Conservation (phyloP, 495 filamentous ascomycete genomes). For the Penicillium desertorum region DNA sequence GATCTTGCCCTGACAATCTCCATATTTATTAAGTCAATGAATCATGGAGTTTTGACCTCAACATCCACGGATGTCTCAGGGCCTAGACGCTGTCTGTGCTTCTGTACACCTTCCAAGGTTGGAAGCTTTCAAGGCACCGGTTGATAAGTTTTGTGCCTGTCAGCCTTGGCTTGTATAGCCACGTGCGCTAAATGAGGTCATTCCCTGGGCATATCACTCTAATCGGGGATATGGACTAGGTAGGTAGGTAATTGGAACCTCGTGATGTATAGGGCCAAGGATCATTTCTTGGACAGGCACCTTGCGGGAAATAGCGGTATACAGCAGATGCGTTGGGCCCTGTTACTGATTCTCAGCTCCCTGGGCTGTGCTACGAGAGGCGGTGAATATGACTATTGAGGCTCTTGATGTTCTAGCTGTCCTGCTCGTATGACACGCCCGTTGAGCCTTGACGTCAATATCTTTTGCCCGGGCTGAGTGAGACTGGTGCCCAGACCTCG, state of each 20-base stretch:
- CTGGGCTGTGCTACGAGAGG: slow-evolving; percentile 1
- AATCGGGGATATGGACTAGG: not conserved
- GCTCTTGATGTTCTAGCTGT: not conserved
- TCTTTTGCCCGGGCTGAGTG: slow-evolving; percentile 1
- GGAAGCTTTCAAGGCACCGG: not conserved
- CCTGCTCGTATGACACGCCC: not conserved
- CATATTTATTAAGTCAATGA: not conserved
- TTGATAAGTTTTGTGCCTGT: not conserved
- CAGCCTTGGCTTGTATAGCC: not conserved
- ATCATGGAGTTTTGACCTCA: not conserved
- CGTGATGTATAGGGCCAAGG: not conserved
- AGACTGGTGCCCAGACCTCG: not conserved
- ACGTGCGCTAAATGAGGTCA: slow-evolving; percentile 13
- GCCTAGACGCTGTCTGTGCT: not conserved
- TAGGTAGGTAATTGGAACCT: not conserved
- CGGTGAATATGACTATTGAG: slow-evolving; percentile 1
- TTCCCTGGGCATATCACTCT: not conserved
- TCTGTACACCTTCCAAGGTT: not conserved
- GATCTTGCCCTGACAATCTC: slow-evolving; percentile 1
- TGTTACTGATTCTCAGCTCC: not conserved
- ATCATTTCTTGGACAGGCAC: not conserved
- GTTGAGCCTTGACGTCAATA: not conserved
- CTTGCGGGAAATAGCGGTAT: not conserved
- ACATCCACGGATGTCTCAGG: not conserved
- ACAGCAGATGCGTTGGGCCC: not conserved